Evolutionary conservation across 331 rosid species (phyloP).

Genomic region (Saraca asoca): DNA sequence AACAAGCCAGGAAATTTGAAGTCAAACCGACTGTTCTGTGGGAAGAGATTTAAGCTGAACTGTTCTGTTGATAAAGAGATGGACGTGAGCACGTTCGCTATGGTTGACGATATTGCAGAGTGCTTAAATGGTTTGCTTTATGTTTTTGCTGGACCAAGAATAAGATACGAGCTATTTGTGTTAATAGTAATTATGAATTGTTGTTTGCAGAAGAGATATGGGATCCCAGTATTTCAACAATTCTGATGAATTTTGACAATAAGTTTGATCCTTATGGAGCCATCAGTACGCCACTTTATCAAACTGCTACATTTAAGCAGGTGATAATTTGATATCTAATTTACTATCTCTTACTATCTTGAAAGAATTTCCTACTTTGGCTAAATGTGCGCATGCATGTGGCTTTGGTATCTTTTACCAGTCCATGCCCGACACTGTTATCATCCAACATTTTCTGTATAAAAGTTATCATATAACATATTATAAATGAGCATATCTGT

Average conservation of each 20-base stretch:
- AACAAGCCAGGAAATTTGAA: constrained; percentile 29
- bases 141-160: neutral
- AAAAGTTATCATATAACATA: too few species aligned
- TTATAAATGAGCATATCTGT: neutral
- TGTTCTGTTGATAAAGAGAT: constrained; percentile 60
- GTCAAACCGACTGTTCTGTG: constrained; percentile 33
- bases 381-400: constrained; percentile 7
- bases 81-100: constrained; percentile 54
- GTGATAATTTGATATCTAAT: constrained; percentile 40
- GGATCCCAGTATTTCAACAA: constrained; percentile 74
- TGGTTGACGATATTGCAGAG: constrained; percentile 43
- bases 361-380: neutral
- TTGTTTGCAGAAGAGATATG: constrained; percentile 49
- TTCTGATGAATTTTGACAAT: constrained; percentile 74
- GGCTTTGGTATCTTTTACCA: constrained; percentile 6
- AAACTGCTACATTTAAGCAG: constrained; percentile 96
- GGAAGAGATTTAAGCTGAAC: constrained; percentile 46
- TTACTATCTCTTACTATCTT: neutral
- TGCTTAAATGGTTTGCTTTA: constrained; percentile 52
- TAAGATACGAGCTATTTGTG: constrained; percentile 1
- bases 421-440: neutral
- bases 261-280: constrained; percentile 81
- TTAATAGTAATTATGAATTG: constrained; percentile 23
- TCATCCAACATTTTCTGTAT: too few species aligned
- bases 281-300: constrained; percentile 78